These are phyloP conservation scores for Babesia microti DNA, from an alignment of 169 alveolate genomes.

Conservation along the genomic window DNA sequence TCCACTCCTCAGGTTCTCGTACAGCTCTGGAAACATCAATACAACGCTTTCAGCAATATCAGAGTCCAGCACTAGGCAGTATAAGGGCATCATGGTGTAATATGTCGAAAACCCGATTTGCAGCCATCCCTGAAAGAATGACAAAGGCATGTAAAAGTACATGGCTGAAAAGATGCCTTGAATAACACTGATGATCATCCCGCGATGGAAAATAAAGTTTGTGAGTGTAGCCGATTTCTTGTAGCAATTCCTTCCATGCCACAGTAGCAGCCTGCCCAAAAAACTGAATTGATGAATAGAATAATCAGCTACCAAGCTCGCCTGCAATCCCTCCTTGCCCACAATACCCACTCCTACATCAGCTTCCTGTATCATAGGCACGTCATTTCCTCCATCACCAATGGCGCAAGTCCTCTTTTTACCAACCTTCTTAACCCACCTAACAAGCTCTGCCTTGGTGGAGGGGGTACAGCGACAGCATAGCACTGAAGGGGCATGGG, in stretches of 20 bases:
- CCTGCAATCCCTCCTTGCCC: slow-evolving; percentile 94
- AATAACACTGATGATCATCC: slow-evolving; percentile 85
- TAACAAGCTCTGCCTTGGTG: slow-evolving; percentile 88
- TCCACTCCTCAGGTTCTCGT: slow-evolving; percentile 82
- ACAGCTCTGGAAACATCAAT: slow-evolving; percentile 87
- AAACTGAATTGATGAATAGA: slow-evolving; percentile 85
- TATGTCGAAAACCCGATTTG: slow-evolving; percentile 95
- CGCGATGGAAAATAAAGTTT: slow-evolving; percentile 91
- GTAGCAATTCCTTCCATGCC: slow-evolving; percentile 94
- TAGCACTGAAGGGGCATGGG: slow-evolving; percentile 80
- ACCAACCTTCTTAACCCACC: slow-evolving; percentile 50
- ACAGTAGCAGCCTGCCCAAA: slow-evolving; percentile 79
- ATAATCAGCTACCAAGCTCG: slow-evolving; percentile 92
- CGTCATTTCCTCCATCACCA: slow-evolving; percentile 99
- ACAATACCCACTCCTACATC: slow-evolving; percentile 92
- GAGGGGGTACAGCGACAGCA: slow-evolving; percentile 98
- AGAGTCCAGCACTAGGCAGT: slow-evolving; percentile 83
- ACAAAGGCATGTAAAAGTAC: slow-evolving; percentile 84
- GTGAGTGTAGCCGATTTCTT: slow-evolving; percentile 84
- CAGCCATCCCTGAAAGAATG: slow-evolving; percentile 93
- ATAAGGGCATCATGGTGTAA: slow-evolving; percentile 90
- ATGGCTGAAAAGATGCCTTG: slow-evolving; percentile 81
- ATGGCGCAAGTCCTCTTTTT: slow-evolving; percentile 81
- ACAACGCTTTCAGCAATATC: slow-evolving; percentile 76
- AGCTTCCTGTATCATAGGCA: slow-evolving; percentile 92